A percentile compares a stretch with the other conserved stretches of the same genome.
phyloP scores from a whole-genome alignment of 2,329 filamentous ascomycete species.

The Elsinoe necatrix region DNA sequence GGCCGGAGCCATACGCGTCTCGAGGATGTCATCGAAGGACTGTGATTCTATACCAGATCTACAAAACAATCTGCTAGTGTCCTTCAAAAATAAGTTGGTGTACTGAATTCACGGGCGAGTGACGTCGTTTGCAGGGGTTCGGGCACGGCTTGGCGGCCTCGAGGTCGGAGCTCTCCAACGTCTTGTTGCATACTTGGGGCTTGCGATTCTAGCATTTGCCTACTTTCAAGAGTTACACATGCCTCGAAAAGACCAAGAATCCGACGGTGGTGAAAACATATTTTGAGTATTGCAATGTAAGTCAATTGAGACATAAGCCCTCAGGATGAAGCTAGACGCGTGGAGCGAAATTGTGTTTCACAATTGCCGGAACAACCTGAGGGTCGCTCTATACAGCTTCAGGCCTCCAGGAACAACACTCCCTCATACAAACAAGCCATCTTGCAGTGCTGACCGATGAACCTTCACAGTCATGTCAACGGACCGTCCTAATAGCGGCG shows the following conservation, averaged over 20 bases:
- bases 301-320: constrained; percentile 9
- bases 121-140: not conserved
- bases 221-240: not conserved
- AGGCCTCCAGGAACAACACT: not conserved
- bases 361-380: constrained; percentile 8
- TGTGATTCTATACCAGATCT: no score
- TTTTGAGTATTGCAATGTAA: not conserved
- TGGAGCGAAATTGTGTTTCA: constrained; percentile 14
- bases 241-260: not conserved
- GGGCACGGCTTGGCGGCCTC: not conserved
- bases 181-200: not conserved
- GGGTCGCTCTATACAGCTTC: constrained; percentile 8
- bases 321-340: constrained; percentile 9
- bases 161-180: constrained; percentile 1
- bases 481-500: constrained; percentile 33
- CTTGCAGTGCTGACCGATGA: constrained; percentile 2
- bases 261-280: not conserved
- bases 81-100: no score
- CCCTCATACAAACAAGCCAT: not conserved
- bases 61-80: no score
- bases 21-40: no score
- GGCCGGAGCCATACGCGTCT: no score
- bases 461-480: constrained; percentile 37
- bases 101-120: not conserved
- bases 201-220: not conserved